Conservation (phyloP, 352 stramenopile genomes). For the Pythium angustatum region DNA sequence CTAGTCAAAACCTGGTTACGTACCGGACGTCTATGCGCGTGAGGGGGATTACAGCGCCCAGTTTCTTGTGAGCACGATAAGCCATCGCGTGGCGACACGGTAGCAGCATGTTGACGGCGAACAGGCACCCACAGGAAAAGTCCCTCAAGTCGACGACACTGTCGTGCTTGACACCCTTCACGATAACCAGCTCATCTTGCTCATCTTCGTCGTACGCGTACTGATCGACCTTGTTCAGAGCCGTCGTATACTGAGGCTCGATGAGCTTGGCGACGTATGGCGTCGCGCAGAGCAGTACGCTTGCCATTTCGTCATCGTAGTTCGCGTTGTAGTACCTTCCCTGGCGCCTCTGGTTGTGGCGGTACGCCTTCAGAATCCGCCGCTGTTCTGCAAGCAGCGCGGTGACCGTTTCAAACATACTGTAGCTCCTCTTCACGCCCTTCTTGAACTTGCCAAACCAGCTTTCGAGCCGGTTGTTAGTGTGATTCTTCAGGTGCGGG, state of each 20-base stretch:
- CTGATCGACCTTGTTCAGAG: not conserved
- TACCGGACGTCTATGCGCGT: not conserved
- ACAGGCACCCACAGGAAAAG: not conserved
- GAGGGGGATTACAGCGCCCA: not conserved
- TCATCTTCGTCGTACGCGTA: not conserved
- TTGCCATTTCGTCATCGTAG: not conserved
- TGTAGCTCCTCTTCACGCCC: not conserved
- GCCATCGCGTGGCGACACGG: not conserved
- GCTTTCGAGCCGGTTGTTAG: not conserved
- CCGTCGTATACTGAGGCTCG: not conserved
- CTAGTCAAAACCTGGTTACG: not conserved
- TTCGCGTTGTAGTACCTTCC: not conserved
- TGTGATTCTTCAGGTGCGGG: not conserved
- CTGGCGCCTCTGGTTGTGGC: not conserved
- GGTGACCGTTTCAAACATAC: not conserved
- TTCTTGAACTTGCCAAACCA: constrained; percentile 1
- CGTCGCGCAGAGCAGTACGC: not conserved
- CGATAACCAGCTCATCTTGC: not conserved
- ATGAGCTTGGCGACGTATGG: not conserved
- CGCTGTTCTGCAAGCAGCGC: not conserved
- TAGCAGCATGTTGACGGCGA: not conserved
- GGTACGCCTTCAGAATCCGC: not conserved
- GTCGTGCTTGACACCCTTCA: not conserved
- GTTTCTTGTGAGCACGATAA: not conserved
- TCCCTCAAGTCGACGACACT: not conserved